Evolutionary conservation across 345 rosid species (phyloP).

Genomic region (Rhodomyrtus tomentosa): DNA sequence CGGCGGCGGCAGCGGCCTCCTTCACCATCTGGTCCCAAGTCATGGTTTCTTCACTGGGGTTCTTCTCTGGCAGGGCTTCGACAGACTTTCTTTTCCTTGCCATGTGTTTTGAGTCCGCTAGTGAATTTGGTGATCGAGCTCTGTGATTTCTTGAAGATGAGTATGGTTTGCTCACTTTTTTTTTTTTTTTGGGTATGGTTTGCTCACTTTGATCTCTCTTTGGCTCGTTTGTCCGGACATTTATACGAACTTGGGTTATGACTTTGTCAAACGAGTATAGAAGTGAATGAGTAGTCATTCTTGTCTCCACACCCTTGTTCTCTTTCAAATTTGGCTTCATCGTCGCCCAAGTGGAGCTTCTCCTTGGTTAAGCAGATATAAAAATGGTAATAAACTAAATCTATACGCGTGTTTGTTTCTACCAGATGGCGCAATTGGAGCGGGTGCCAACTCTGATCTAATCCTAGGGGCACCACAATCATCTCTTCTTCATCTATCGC

Average conservation of each 20-base stretch:
- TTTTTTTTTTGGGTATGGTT: not conserved
- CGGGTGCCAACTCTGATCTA: not conserved
- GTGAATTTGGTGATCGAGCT: not conserved
- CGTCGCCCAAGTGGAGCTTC: constrained; percentile 15
- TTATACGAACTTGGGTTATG: not conserved
- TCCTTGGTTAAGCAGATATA: not conserved
- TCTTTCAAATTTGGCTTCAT: not conserved
- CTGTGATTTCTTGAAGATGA: not conserved
- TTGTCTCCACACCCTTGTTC: constrained; percentile 22
- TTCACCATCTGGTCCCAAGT: constrained; percentile 41
- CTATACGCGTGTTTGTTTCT: not conserved
- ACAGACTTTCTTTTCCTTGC: constrained; percentile 36
- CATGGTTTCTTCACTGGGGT: constrained; percentile 11
- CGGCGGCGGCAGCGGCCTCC: constrained; percentile 14
- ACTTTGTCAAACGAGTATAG: constrained; percentile 14
- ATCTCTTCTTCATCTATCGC: not conserved
- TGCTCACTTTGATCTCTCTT: not conserved
- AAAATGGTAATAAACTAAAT: not conserved
- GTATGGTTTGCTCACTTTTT: not conserved
- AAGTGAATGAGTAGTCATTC: constrained; percentile 19
- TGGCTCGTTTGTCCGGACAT: not conserved
- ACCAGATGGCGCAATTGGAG: not conserved
- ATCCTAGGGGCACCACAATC: not conserved
- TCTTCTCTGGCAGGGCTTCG: constrained; percentile 14
- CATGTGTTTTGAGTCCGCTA: constrained; percentile 8